Evolutionary conservation across 805 yeast species (phyloP).

Genomic region (Candida anglica): DNA sequence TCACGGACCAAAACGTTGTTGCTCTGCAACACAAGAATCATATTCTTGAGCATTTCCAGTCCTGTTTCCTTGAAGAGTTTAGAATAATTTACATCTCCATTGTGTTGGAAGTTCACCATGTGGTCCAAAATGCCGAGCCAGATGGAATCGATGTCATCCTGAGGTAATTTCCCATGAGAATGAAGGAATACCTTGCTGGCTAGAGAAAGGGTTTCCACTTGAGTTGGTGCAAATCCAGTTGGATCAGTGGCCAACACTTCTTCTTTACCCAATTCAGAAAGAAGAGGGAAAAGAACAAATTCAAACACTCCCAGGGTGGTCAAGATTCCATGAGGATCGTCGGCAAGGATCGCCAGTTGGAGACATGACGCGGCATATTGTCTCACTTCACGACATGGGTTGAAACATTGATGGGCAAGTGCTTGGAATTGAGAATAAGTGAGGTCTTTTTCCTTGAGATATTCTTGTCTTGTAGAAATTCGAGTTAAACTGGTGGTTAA

Average conservation of each 20-base stretch:
- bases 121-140: constrained; percentile 36
- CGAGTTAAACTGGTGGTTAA: constrained; percentile 52
- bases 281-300: constrained; percentile 69
- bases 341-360: constrained; percentile 45
- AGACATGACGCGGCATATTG: constrained; percentile 59
- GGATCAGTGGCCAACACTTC: constrained; percentile 57
- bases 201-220: constrained; percentile 62
- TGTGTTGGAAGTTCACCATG: constrained; percentile 22
- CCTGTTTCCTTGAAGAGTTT: constrained; percentile 25
- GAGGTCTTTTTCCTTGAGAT: constrained; percentile 30
- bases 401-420: constrained; percentile 82
- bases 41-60: constrained; percentile 36
- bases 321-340: constrained; percentile 16
- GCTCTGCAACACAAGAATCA: constrained; percentile 35
- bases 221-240: constrained; percentile 60
- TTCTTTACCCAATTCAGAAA: constrained; percentile 62
- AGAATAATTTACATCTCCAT: too few relatives aligned
- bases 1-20: constrained; percentile 19
- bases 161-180: constrained; percentile 17
- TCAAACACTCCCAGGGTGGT: constrained; percentile 60
- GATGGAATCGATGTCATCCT: constrained; percentile 19
- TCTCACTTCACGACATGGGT: constrained; percentile 79
- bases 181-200: constrained; percentile 54
- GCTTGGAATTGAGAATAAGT: constrained; percentile 73
- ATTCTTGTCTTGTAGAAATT: constrained; percentile 22